A percentile compares a stretch with the other conserved stretches of the same genome.
Evolutionary conservation across 345 rosid genomes (phyloP).

Genomic region (thale cress (Arabidopsis thaliana)): TAIR10.1 NC_003070.9:25059501-25060000

Average conservation of each 20-base stretch:
- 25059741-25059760: neutral
- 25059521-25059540: too few relatives aligned
- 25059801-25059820: constrained; percentile 27
- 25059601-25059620: neutral
- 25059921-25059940: constrained; percentile 15
- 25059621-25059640: constrained; percentile 9
- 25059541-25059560: neutral
- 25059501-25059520: neutral
- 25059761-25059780: constrained; percentile 32
- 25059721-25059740: neutral
- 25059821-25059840: constrained; percentile 28
- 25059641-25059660: constrained; percentile 20
- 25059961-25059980: neutral
- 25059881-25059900: neutral
- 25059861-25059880: constrained; percentile 10
- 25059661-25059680: constrained; percentile 34
- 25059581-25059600: neutral
- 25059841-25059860: constrained; percentile 30
- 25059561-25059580: neutral
- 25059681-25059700: constrained; percentile 27
- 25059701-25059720: constrained; percentile 31
- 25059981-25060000: constrained; percentile 18
- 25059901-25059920: neutral
- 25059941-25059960: neutral
- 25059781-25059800: neutral